Evolutionary conservation across 306 rosid species (phyloP).

Genomic region (Lathyrus sativus): DNA sequence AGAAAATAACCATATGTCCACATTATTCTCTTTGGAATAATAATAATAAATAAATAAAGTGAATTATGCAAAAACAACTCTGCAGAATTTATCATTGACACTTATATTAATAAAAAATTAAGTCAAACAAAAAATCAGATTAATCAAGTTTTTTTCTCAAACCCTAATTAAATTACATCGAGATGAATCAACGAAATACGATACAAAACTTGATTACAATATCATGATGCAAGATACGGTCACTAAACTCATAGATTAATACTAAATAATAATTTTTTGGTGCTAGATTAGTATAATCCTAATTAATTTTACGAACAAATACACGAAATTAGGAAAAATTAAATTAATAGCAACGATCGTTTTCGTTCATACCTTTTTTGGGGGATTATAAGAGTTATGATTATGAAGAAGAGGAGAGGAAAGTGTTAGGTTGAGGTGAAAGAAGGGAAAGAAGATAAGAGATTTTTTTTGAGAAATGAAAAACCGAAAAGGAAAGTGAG

Average conservation of each 20-base stretch:
- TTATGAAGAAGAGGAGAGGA: not conserved
- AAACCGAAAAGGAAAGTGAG: too few relatives aligned
- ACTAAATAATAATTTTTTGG: too few relatives aligned
- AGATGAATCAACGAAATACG: not conserved
- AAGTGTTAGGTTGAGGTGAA: not conserved
- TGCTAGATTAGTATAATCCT: too few relatives aligned
- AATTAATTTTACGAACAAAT: too few relatives aligned
- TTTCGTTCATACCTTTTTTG: not conserved
- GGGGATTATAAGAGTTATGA: not conserved
- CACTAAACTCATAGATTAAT: not conserved
- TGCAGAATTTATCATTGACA: conserved; percentile 1
- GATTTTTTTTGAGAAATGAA: not conserved
- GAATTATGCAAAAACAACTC: not conserved
- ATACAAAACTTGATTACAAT: not conserved
- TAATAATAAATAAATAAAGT: not conserved
- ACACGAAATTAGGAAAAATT: too few relatives aligned
- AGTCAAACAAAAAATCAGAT: not conserved
- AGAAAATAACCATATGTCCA: not conserved
- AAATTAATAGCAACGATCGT: not conserved
- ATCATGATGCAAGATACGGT: not conserved
- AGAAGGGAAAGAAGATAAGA: not conserved
- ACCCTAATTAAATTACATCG: not conserved
- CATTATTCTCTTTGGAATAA: not conserved
- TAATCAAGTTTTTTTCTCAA: too few relatives aligned
- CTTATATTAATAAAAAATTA: too few relatives aligned